These are phyloP conservation scores for Pistacia vera DNA, from an alignment of 345 rosid genomes.

Conservation along the genomic window DNA sequence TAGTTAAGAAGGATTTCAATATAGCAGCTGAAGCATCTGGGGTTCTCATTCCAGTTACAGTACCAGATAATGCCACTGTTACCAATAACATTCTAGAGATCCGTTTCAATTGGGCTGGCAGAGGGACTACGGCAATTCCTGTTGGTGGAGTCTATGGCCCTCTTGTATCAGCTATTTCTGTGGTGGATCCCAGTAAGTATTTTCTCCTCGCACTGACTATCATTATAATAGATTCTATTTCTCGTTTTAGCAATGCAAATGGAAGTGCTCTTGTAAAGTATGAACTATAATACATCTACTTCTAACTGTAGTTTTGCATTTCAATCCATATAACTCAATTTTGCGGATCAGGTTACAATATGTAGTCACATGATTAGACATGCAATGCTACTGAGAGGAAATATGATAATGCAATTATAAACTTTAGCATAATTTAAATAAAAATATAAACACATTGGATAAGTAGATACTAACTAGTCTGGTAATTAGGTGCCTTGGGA, in stretches of 20 bases:
- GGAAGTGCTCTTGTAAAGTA: background rate
- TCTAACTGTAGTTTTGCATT: background rate
- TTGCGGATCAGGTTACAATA: no score
- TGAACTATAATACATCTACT: background rate
- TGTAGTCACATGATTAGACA: no score
- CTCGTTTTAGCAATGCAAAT: background rate
- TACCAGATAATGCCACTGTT: constrained; percentile 32
- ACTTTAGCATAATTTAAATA: no score
- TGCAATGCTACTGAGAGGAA: no score
- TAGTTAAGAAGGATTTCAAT: constrained; percentile 53
- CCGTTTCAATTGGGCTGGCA: constrained; percentile 60
- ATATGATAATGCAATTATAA: no score
- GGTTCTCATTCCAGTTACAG: constrained; percentile 37
- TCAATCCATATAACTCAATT: background rate
- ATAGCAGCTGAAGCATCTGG: constrained; percentile 51
- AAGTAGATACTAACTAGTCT: no score
- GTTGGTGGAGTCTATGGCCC: constrained; percentile 55
- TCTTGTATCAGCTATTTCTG: constrained; percentile 56
- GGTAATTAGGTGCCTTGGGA: no score
- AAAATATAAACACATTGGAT: no score
- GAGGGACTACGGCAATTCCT: constrained; percentile 60
- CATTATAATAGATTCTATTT: background rate
- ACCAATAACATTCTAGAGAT: constrained; percentile 44
- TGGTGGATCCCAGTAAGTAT: constrained; percentile 32
- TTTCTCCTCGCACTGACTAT: background rate